phyloP scores from a whole-genome alignment of 2,329 filamentous ascomycete genomes.

The Arthrobotrys megalospora region DNA sequence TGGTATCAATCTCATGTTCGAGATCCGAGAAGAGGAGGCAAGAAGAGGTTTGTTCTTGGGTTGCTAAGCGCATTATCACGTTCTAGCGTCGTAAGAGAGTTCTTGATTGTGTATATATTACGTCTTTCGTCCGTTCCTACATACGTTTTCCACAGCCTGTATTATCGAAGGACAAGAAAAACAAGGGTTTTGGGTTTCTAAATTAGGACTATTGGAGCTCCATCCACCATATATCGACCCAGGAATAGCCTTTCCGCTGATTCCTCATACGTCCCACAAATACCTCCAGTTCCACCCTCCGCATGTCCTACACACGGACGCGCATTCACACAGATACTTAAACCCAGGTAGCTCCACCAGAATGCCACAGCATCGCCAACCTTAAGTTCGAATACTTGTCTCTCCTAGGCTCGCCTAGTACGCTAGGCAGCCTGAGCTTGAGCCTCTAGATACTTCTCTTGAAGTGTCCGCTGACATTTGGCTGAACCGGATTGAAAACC shows the following conservation, averaged over 20 bases:
- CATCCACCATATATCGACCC: slow-evolving; percentile 7
- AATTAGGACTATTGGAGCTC: background rate
- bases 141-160: slow-evolving; percentile 1
- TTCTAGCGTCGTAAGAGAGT: slow-evolving; percentile 14
- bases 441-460: too few relatives aligned
- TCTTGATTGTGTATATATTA: slow-evolving; percentile 32
- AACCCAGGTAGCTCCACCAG: background rate
- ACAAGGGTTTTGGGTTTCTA: background rate
- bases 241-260: background rate
- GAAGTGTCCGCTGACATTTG: too few relatives aligned
- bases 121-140: slow-evolving; percentile 1
- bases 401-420: background rate
- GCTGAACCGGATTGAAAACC: too few relatives aligned
- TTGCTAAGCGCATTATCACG: slow-evolving; percentile 25
- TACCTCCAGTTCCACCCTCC: background rate
- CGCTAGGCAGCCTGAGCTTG: background rate
- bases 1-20: slow-evolving; percentile 95
- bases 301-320: background rate
- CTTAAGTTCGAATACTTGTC: background rate
- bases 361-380: background rate
- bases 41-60: slow-evolving; percentile 77
- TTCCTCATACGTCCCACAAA: slow-evolving; percentile 2
- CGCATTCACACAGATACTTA: background rate
- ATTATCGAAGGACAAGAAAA: slow-evolving; percentile 8
- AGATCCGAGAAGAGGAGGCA: slow-evolving; percentile 87